phyloP scores from a whole-genome alignment of 2,329 filamentous ascomycete genomes.

The Fonsecaea nubica region DNA sequence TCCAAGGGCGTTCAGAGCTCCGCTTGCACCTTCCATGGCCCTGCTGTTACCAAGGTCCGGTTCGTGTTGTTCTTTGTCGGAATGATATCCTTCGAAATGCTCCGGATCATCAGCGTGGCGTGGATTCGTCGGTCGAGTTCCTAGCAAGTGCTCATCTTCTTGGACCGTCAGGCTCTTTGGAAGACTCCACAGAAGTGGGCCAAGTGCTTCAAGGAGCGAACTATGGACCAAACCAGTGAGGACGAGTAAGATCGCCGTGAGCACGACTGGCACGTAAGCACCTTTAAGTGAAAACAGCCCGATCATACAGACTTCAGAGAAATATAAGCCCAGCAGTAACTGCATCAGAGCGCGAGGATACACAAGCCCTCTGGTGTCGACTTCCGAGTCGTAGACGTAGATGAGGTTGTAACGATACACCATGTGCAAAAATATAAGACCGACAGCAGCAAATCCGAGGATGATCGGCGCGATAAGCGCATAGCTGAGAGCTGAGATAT shows the following conservation, averaged over 20 bases:
- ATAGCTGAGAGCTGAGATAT: conserved; percentile 75
- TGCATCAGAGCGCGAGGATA: conserved; percentile 91
- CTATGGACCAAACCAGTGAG: conserved; percentile 78
- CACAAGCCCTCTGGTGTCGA: conserved; percentile 86
- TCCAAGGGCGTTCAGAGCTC: conserved; percentile 25
- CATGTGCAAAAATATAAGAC: conserved; percentile 79
- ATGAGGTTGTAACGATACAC: conserved; percentile 91
- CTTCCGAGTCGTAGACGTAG: conserved; percentile 79
- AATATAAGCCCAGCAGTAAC: conserved; percentile 80
- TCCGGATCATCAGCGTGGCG: conserved; percentile 35
- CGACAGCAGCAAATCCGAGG: conserved; percentile 78
- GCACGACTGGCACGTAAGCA: conserved; percentile 65
- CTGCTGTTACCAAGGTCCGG: conserved; percentile 37
- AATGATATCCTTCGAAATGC: conserved; percentile 45
- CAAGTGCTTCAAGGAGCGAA: conserved; percentile 54
- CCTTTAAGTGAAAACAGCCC: conserved; percentile 71
- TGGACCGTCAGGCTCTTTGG: conserved; percentile 59
- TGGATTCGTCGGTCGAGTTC: background rate
- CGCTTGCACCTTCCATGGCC: conserved; percentile 29
- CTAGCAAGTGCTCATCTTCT: conserved; percentile 27
- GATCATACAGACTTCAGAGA: conserved; percentile 82
- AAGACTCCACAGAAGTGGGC: conserved; percentile 66
- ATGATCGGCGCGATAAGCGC: conserved; percentile 86
- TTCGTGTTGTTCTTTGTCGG: conserved; percentile 50
- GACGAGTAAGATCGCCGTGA: conserved; percentile 77